Evolutionary conservation across 2,329 filamentous ascomycete genomes (phyloP), one percentile per base, ranked within the genome.

Genomic region (Trichoderma hamatum): DNA sequence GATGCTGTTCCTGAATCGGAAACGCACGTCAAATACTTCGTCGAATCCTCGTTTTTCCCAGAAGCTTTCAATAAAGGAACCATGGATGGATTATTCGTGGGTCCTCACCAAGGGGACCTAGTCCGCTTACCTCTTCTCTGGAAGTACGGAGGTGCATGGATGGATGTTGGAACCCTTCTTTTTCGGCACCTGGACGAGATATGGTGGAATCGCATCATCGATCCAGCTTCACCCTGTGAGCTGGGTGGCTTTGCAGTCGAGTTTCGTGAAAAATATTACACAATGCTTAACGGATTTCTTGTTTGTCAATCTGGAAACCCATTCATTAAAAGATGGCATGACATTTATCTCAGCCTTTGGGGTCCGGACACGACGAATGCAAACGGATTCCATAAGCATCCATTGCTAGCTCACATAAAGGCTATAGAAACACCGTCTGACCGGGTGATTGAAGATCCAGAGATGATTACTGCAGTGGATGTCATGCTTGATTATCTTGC

Each of bases 71-170:
- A 82, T 30, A 77, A 81, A 16, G 73, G 77, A 36, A 80, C 76
- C 0, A 84, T 85, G 81, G 76, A 78, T 13, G 83, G 84, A 0
- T 78, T 79, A 0, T 79, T 80, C 66, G 75, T 77, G 1, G 83
- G 81, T 1, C 78, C 77, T 1, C 84, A 86, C 70, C 79, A 78
- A 1, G 81, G 82, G 2, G 84, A 86, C 67, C 76, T 86, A 0
- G 74, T 85, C 9, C 80, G 84, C 0, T 76, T 83, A 0, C 78
- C 81, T 0, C 73, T 81, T 2, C 70, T 84, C 4, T 80, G 77
- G 62, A 71, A 78, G 9, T 76, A 83, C 36, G 82, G 82, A 0
- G 82, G 82, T 0, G 76, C 81, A 5, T 84, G 79, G 76, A 78
- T 83, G 64, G 82, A 84, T 19, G 80, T 78, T 0, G 80, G 81